Conservation (phyloP, 2,329 filamentous ascomycete genomes). For the Sclerotinia glacialis region DNA sequence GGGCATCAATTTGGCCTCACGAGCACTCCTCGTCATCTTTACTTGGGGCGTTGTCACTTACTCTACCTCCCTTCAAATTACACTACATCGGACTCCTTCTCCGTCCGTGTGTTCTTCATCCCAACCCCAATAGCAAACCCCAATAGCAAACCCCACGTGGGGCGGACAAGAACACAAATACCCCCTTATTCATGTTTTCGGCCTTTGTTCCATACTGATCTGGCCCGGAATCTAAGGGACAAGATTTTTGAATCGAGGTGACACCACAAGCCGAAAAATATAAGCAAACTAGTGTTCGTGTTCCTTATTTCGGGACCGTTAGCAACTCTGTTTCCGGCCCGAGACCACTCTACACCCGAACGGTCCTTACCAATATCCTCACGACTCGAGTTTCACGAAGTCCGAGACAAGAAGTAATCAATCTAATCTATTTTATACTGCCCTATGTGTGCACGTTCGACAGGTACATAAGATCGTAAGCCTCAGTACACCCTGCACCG, state of each 20-base stretch:
- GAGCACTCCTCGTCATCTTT: neutral
- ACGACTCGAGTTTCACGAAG: neutral
- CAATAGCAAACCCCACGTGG: conserved; percentile 12
- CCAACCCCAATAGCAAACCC: too few relatives aligned
- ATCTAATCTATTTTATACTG: conserved; percentile 11
- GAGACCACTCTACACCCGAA: neutral
- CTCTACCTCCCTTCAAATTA: neutral
- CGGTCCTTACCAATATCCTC: neutral
- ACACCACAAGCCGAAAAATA: neutral
- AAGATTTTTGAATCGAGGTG: neutral
- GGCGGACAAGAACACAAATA: conserved; percentile 5
- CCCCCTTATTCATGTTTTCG: conserved; percentile 3
- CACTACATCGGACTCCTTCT: neutral
- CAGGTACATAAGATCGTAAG: neutral
- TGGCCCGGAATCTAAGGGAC: conserved; percentile 9
- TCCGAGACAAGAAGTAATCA: conserved; percentile 6
- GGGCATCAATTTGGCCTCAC: conserved; percentile 9
- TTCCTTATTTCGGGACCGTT: neutral
- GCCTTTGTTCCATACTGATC: neutral
- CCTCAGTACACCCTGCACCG: conserved; percentile 1
- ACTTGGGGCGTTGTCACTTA: neutral
- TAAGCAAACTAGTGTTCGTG: neutral
- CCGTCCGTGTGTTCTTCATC: neutral
- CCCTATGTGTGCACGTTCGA: neutral
- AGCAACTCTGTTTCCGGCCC: conserved; percentile 8